These are phyloP conservation scores for Scolecobasidium constrictum DNA, from an alignment of 2,329 filamentous ascomycete species.

Conservation along the genomic window DNA sequence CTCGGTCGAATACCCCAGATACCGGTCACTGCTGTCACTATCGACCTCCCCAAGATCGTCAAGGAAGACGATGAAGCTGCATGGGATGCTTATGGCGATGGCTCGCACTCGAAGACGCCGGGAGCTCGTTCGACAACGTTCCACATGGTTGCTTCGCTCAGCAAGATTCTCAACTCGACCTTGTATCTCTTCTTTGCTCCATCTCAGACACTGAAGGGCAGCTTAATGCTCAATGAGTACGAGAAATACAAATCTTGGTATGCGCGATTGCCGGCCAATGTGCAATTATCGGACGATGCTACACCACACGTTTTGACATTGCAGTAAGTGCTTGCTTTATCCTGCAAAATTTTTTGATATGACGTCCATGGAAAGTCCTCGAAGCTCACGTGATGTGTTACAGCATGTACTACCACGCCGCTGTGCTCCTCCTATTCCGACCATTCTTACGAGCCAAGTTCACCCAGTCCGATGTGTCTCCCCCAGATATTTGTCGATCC, in stretches of 20 bases:
- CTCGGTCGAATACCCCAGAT: slow-evolving; percentile 36
- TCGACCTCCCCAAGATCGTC: slow-evolving; percentile 32
- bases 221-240: slow-evolving; percentile 43
- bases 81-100: slow-evolving; percentile 27
- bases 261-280: slow-evolving; percentile 50
- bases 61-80: slow-evolving; percentile 12
- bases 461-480: slow-evolving; percentile 47
- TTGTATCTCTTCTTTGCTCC: slow-evolving; percentile 63
- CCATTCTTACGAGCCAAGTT: slow-evolving; percentile 56
- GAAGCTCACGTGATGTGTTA: background rate
- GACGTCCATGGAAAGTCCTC: slow-evolving; percentile 8
- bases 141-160: slow-evolving; percentile 42
- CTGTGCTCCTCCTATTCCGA: slow-evolving; percentile 62
- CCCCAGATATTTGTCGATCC: slow-evolving; percentile 53
- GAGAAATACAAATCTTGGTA: slow-evolving; percentile 64
- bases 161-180: slow-evolving; percentile 62
- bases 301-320: slow-evolving; percentile 63
- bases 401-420: slow-evolving; percentile 57
- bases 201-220: slow-evolving; percentile 52
- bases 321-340: slow-evolving; percentile 28
- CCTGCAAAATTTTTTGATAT: background rate
- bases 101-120: background rate
- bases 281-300: slow-evolving; percentile 54
- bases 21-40: slow-evolving; percentile 36
- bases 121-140: slow-evolving; percentile 50